These are phyloP conservation scores for Torulaspora delbrueckii DNA, from an alignment of 805 yeast genomes.

Conservation along the genomic window DNA sequence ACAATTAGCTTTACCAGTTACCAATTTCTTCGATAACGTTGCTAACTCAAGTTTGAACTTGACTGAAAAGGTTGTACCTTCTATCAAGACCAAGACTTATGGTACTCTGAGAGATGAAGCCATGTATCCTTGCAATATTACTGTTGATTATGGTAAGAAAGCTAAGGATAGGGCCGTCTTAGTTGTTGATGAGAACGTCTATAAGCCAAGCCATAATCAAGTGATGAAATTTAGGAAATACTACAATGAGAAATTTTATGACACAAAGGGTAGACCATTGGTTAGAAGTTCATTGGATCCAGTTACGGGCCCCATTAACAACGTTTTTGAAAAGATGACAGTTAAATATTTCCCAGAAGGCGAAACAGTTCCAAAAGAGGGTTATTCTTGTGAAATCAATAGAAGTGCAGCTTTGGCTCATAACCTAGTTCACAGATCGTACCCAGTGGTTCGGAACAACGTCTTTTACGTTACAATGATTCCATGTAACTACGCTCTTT, in stretches of 20 bases:
- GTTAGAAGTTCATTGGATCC: slow-evolving; percentile 62
- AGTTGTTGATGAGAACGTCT: slow-evolving; percentile 35
- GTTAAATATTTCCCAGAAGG: slow-evolving; percentile 45
- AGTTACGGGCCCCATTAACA: slow-evolving; percentile 56
- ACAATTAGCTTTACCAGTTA: slow-evolving; percentile 41
- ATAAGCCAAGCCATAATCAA: slow-evolving; percentile 47
- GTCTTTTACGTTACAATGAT: slow-evolving; percentile 27
- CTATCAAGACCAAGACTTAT: slow-evolving; percentile 50
- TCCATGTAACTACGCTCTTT: slow-evolving; percentile 37
- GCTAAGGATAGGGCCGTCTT: slow-evolving; percentile 31
- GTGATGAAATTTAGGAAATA: slow-evolving; percentile 45
- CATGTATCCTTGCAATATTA: slow-evolving; percentile 49
- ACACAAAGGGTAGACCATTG: slow-evolving; percentile 58
- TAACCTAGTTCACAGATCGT: slow-evolving; percentile 38
- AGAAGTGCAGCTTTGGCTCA: slow-evolving; percentile 44
- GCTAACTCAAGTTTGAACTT: slow-evolving; percentile 52
- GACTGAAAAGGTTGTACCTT: slow-evolving; percentile 58
- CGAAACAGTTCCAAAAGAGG: slow-evolving; percentile 40
- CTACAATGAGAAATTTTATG: slow-evolving; percentile 49
- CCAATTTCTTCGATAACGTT: slow-evolving; percentile 45
- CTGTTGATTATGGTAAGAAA: slow-evolving; percentile 38
- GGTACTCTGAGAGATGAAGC: slow-evolving; percentile 45
- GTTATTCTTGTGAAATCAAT: slow-evolving; percentile 52
- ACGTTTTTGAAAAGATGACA: slow-evolving; percentile 44
- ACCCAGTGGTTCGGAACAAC: slow-evolving; percentile 34